Percentiles rank a stretch among this genome's conserved stretches.
phyloP scores from a whole-genome alignment of 208 protist genomes.

The Leishmania aethiopica region DNA sequence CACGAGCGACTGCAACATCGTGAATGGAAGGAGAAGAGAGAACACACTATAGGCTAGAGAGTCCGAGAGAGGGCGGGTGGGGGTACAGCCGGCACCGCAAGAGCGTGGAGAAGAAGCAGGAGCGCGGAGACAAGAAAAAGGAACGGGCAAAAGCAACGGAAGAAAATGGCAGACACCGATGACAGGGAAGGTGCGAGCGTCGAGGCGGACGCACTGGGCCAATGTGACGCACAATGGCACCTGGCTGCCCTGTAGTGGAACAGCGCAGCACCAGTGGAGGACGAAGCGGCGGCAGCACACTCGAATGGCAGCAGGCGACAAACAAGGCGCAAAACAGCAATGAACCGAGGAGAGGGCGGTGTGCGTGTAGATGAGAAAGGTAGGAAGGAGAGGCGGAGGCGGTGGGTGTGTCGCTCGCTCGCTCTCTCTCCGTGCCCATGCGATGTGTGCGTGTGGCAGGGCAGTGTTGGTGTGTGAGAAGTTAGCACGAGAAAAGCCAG shows the following conservation, averaged over 20 bases:
- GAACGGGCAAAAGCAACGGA: background rate
- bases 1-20: conserved; percentile 28
- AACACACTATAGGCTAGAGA: background rate
- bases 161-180: background rate
- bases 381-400: background rate
- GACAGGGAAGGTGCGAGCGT: background rate
- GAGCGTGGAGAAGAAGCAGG: background rate
- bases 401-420: background rate
- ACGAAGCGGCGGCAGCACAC: background rate
- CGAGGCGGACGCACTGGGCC: background rate
- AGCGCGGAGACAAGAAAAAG: background rate
- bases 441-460: background rate
- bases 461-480: background rate
- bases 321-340: background rate
- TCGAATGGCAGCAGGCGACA: background rate
- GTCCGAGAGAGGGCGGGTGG: background rate
- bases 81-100: background rate
- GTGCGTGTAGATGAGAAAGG: background rate
- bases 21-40: conserved; percentile 7
- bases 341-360: background rate
- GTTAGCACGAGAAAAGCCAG: background rate
- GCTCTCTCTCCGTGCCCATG: background rate
- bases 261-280: background rate
- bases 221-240: background rate
- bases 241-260: background rate